Percentiles rank a stretch among this genome's conserved stretches.
Evolutionary conservation across 2,329 filamentous ascomycete species (phyloP).

Genomic region (Epichloe brachyelytri): DNA sequence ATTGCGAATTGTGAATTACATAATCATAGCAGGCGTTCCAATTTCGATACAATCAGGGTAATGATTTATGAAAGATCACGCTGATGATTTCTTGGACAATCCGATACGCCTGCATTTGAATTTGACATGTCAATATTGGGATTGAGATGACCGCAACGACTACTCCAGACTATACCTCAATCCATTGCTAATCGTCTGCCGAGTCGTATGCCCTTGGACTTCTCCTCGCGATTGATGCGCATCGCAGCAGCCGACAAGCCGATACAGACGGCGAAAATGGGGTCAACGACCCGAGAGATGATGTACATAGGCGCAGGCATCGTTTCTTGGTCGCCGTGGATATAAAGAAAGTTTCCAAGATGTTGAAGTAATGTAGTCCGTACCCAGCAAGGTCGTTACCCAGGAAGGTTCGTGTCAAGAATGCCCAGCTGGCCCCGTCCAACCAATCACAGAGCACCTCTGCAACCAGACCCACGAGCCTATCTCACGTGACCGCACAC

Average conservation of each 20-base stretch:
- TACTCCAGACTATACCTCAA: conserved; percentile 23
- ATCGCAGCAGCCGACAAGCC: conserved; percentile 41
- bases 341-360: neutral
- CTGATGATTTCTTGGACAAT: conserved; percentile 10
- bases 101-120: conserved; percentile 18
- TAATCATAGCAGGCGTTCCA: neutral
- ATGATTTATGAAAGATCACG: neutral
- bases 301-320: conserved; percentile 47
- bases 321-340: conserved; percentile 2
- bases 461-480: neutral
- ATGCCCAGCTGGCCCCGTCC: too few species aligned
- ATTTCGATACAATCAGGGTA: neutral
- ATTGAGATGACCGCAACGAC: neutral
- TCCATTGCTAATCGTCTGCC: conserved; percentile 34
- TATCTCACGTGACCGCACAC: conserved; percentile 23
- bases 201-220: conserved; percentile 41
- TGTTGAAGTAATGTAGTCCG: too few species aligned
- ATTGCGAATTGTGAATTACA: neutral
- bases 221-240: conserved; percentile 47
- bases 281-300: conserved; percentile 45
- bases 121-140: neutral
- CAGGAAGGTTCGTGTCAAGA: too few species aligned
- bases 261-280: conserved; percentile 44
- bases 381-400: too few species aligned
- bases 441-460: neutral